phyloP scores from a whole-genome alignment of 257 asterid genomes.

The Solanum etuberosum region DNA sequence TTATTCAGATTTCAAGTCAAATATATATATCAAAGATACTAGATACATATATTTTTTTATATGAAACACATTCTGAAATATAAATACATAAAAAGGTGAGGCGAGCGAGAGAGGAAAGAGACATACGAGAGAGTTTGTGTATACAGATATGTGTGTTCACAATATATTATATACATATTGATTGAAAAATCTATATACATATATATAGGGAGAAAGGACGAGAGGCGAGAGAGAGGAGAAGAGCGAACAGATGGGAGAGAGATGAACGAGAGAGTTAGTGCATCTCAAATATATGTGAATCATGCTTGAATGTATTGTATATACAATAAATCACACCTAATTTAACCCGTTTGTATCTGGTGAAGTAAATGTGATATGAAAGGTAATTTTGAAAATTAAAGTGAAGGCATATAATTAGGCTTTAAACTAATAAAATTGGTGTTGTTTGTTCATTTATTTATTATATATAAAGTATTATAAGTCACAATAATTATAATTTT shows the following conservation, averaged over 20 bases:
- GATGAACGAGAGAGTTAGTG: background rate
- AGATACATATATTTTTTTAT: no score
- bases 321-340: no score
- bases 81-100: no score
- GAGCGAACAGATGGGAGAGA: background rate
- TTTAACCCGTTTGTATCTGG: background rate
- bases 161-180: background rate
- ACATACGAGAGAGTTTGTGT: background rate
- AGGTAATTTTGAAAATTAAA: no score
- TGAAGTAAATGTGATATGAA: no score
- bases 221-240: background rate
- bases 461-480: no score
- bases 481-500: no score
- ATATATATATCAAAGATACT: background rate
- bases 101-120: background rate
- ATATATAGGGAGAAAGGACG: background rate
- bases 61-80: no score
- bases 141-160: background rate
- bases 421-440: no score
- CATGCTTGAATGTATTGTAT: background rate
- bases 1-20: background rate
- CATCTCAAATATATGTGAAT: background rate
- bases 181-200: background rate
- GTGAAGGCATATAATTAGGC: background rate
- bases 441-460: no score